A percentile compares a stretch with the other conserved stretches of the same genome.
Conservation (phyloP, 257 asterid species). For the Verbena officinalis region DNA sequence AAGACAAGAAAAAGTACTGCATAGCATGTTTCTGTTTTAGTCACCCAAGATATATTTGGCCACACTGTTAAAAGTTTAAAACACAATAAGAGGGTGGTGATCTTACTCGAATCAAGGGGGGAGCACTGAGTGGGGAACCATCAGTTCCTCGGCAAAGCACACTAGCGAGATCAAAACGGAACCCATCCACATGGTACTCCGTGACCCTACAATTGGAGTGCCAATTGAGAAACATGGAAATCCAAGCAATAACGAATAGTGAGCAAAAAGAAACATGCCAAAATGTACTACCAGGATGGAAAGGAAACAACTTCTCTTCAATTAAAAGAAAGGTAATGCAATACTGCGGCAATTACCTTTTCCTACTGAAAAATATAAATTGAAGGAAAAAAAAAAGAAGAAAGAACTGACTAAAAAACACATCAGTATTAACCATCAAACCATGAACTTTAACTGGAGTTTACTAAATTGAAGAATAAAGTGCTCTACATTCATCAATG, state of each 20-base stretch:
- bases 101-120: constrained; percentile 82
- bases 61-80: not conserved
- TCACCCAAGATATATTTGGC: constrained; percentile 16
- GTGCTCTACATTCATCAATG: not conserved
- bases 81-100: constrained; percentile 8
- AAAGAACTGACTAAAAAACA: not conserved
- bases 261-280: constrained; percentile 10
- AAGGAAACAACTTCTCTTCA: not conserved
- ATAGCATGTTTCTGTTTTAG: constrained; percentile 18
- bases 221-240: constrained; percentile 24
- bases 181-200: constrained; percentile 96
- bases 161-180: constrained; percentile 96
- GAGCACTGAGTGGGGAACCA: constrained; percentile 89
- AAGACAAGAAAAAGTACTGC: not conserved
- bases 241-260: not conserved
- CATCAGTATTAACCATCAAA: constrained; percentile 12
- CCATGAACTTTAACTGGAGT: not conserved
- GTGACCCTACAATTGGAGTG: constrained; percentile 63
- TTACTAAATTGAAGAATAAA: constrained; percentile 6
- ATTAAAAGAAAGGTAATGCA: not conserved
- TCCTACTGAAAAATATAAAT: not conserved
- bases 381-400: not conserved
- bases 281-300: not conserved
- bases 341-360: not conserved
- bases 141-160: constrained; percentile 94